These are phyloP conservation scores for Calonectria ilicicola DNA, from an alignment of 2,329 filamentous ascomycete genomes.

Conservation along the genomic window DNA sequence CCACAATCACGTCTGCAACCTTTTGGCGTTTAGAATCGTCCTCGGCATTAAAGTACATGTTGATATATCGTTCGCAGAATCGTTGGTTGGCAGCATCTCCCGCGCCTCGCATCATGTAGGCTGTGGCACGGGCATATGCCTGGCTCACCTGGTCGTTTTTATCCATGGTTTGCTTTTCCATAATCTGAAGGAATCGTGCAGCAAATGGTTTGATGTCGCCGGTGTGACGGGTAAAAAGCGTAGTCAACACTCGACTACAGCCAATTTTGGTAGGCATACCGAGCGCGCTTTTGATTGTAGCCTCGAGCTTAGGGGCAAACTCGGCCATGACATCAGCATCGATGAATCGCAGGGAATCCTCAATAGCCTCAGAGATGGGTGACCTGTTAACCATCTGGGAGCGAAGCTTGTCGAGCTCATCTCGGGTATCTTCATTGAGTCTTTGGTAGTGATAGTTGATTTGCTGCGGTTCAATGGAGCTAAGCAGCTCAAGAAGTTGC, in stretches of 20 bases:
- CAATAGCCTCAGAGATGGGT: slow-evolving; percentile 92
- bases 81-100: slow-evolving; percentile 61
- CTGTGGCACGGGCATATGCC: slow-evolving; percentile 87
- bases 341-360: slow-evolving; percentile 86
- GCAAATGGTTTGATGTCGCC: slow-evolving; percentile 81
- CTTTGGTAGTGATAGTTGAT: slow-evolving; percentile 95
- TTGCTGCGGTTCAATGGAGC: slow-evolving; percentile 87
- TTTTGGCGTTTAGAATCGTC: slow-evolving; percentile 81
- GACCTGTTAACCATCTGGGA: slow-evolving; percentile 85
- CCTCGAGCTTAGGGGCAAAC: slow-evolving; percentile 78
- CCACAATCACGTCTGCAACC: slow-evolving; percentile 84
- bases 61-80: slow-evolving; percentile 67
- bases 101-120: slow-evolving; percentile 80
- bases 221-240: slow-evolving; percentile 83
- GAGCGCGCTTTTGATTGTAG: slow-evolving; percentile 85
- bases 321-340: slow-evolving; percentile 83
- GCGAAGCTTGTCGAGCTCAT: slow-evolving; percentile 90
- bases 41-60: slow-evolving; percentile 85
- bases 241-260: slow-evolving; percentile 85
- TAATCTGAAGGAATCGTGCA: slow-evolving; percentile 78
- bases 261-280: slow-evolving; percentile 96
- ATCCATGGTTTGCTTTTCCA: slow-evolving; percentile 87
- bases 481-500: slow-evolving; percentile 83
- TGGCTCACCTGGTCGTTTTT: slow-evolving; percentile 94
- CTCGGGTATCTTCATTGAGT: slow-evolving; percentile 86